These are phyloP conservation scores for Triticum urartu DNA, from an alignment of 176 grass and related monocot genomes.

Conservation along the genomic window DNA sequence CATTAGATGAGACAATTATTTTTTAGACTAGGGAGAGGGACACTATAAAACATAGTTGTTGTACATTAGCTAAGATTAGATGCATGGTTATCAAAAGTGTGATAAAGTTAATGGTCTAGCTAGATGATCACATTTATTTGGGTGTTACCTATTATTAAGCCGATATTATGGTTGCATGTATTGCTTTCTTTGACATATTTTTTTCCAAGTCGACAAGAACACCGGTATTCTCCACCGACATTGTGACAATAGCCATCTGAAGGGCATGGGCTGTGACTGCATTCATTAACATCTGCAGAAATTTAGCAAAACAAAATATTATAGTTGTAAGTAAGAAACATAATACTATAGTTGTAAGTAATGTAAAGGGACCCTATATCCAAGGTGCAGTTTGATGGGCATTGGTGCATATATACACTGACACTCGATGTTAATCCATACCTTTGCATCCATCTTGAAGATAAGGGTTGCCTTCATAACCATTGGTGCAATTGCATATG, in stretches of 20 bases:
- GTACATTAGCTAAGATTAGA: background rate
- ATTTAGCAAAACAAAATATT: background rate
- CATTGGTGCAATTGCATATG: background rate
- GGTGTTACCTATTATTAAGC: conserved; percentile 23
- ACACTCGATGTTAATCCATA: background rate
- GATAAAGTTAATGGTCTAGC: background rate
- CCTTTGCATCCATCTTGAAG: conserved; percentile 26
- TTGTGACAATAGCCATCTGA: conserved; percentile 11
- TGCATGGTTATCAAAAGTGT: background rate
- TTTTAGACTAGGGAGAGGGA: background rate
- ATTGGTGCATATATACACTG: background rate
- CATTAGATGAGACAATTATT: background rate
- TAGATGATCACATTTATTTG: background rate
- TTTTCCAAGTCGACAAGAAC: conserved; percentile 24
- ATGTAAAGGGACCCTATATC: background rate
- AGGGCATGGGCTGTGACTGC: conserved; percentile 18
- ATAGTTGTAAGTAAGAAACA: too few relatives aligned
- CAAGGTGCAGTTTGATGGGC: background rate
- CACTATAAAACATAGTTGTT: background rate
- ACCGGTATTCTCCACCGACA: background rate
- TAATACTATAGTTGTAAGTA: background rate
- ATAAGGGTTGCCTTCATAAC: conserved; percentile 31
- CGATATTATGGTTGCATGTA: background rate
- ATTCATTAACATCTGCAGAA: conserved; percentile 24
- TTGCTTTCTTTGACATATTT: background rate